Conservation (phyloP, 164 flowering plant genomes). For the Vitis rotundifolia region DNA sequence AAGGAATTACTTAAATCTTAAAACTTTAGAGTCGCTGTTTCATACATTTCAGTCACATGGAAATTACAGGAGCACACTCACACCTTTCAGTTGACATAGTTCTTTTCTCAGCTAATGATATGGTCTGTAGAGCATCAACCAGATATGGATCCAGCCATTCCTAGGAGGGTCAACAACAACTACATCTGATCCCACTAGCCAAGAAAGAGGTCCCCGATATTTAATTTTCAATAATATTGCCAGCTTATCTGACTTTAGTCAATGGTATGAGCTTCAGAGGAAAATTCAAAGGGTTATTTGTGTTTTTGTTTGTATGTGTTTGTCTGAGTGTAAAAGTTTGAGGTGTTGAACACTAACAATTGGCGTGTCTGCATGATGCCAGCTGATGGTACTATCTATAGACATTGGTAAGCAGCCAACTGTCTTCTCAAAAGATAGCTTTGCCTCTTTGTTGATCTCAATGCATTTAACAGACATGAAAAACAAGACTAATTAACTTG, state of each 20-base stretch:
- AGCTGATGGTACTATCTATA: conserved; percentile 67
- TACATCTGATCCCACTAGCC: conserved; percentile 90
- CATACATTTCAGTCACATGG: background rate
- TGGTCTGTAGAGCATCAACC: conserved; percentile 47
- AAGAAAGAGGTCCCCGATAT: no score
- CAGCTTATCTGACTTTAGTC: no score
- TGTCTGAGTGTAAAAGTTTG: background rate
- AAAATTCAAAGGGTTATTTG: no score
- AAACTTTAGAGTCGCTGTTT: no score
- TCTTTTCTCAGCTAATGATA: conserved; percentile 43
- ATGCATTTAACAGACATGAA: conserved; percentile 82
- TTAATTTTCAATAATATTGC: no score
- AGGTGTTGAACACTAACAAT: conserved; percentile 6
- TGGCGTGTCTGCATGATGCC: no score
- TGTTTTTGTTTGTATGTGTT: no score
- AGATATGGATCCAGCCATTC: conserved; percentile 84
- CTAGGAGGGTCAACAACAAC: conserved; percentile 95
- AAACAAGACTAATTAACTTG: conserved; percentile 8
- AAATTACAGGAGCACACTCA: background rate
- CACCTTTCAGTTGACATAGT: conserved; percentile 54
- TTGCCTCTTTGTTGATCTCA: conserved; percentile 91
- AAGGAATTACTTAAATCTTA: background rate
- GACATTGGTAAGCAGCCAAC: conserved; percentile 63
- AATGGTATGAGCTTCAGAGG: no score
- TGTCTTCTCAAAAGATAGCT: conserved; percentile 75